Evolutionary conservation across 352 stramenopile species (phyloP).

Genomic region (Phytopythium kandeliae): DNA sequence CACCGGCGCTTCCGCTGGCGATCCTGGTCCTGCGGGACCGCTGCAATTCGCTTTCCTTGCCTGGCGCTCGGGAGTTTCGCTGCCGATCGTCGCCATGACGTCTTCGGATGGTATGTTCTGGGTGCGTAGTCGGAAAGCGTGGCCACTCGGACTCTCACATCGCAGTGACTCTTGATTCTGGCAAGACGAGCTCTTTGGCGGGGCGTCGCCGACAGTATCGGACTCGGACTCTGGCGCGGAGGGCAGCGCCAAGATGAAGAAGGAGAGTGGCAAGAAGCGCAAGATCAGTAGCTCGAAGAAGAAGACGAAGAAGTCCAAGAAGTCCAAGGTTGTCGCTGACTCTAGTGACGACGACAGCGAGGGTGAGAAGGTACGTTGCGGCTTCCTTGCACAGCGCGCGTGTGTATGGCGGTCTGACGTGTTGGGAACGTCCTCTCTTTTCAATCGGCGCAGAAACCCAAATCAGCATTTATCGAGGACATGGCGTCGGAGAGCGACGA

Average conservation of each 20-base stretch:
- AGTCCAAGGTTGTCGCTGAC: slow-evolving; percentile 36
- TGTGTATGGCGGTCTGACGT: neutral
- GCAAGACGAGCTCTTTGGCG: slow-evolving; percentile 62
- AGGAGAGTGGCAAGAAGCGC: slow-evolving; percentile 50
- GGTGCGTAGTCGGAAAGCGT: neutral
- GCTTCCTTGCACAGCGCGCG: neutral
- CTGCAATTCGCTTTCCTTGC: neutral
- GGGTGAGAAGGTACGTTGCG: slow-evolving; percentile 41
- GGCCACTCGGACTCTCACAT: neutral
- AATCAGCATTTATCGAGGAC: slow-evolving; percentile 86
- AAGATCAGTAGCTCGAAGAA: slow-evolving; percentile 42
- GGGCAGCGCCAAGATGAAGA: slow-evolving; percentile 23
- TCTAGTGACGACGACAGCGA: slow-evolving; percentile 65
- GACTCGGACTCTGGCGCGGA: slow-evolving; percentile 77
- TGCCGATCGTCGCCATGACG: neutral
- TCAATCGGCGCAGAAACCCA: slow-evolving; percentile 40
- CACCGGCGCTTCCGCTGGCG: too few species aligned
- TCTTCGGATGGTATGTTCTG: slow-evolving; percentile 3
- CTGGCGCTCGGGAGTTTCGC: neutral
- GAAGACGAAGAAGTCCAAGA: slow-evolving; percentile 62
- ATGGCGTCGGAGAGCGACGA: slow-evolving; percentile 86
- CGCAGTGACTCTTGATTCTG: slow-evolving; percentile 4
- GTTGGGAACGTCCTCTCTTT: neutral
- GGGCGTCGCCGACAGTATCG: slow-evolving; percentile 74
- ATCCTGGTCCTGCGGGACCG: neutral